Evolutionary conservation across 495 filamentous ascomycete genomes (phyloP).

Genomic region (Penicillium canariense): DNA sequence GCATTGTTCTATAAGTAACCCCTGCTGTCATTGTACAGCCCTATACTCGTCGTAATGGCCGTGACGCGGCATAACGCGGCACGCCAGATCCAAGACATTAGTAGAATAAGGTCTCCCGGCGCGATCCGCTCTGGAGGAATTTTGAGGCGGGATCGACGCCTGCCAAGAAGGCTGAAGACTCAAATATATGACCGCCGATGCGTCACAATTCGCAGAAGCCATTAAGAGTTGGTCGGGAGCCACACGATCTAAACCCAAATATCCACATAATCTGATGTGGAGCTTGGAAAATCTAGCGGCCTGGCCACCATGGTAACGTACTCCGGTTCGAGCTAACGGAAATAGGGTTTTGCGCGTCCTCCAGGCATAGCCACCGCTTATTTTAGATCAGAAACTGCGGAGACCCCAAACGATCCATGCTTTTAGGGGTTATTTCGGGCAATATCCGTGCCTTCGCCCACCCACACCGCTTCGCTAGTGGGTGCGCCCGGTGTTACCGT

Average conservation of each 20-base stretch:
- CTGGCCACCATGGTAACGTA: background rate
- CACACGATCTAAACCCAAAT: background rate
- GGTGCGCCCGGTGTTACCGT: too few relatives aligned
- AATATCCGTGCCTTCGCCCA: too few relatives aligned
- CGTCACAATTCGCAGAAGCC: background rate
- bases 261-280: background rate
- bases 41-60: background rate
- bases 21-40: background rate
- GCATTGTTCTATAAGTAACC: background rate
- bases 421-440: background rate
- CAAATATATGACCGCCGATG: background rate
- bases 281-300: background rate
- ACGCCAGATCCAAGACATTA: background rate
- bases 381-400: background rate
- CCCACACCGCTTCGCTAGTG: too few relatives aligned
- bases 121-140: background rate
- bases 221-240: background rate
- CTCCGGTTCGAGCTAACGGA: background rate
- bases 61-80: constrained; percentile 6
- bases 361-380: background rate
- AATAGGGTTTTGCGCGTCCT: background rate
- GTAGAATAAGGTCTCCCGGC: background rate
- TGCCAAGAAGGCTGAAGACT: background rate
- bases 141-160: background rate
- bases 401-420: background rate